These are phyloP conservation scores for Houttuynia cordata DNA, from an alignment of 164 flowering plant species.

Conservation along the genomic window DNA sequence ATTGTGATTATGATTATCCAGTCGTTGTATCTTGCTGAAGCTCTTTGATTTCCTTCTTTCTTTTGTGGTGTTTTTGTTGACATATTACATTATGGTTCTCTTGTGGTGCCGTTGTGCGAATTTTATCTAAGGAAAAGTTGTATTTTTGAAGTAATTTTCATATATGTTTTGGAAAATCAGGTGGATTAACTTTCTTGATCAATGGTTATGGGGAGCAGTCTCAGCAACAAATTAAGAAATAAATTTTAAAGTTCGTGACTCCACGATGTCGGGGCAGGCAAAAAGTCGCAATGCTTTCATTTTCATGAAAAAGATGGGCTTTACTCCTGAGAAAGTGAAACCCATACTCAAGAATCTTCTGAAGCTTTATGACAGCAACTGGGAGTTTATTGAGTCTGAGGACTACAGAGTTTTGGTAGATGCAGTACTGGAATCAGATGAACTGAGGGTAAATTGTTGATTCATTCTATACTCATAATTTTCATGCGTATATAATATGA, in stretches of 20 bases:
- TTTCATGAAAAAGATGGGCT: constrained; percentile 44
- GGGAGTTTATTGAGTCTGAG: constrained; percentile 71
- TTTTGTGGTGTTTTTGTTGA: too few species aligned
- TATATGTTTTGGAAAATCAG: too few species aligned
- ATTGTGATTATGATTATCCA: too few species aligned
- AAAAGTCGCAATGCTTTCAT: constrained; percentile 29
- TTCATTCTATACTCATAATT: neutral
- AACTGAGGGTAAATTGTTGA: constrained; percentile 1
- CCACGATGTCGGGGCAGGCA: constrained; percentile 6
- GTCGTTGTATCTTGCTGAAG: too few species aligned
- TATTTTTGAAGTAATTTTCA: too few species aligned
- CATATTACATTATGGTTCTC: too few species aligned
- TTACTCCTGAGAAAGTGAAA: constrained; percentile 24
- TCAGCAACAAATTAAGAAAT: too few species aligned
- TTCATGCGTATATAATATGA: neutral
- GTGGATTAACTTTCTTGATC: too few species aligned
- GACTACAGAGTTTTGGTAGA: constrained; percentile 68
- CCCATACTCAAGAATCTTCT: constrained; percentile 35
- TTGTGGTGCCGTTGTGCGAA: too few species aligned
- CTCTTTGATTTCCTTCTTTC: too few species aligned
- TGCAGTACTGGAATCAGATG: constrained; percentile 57
- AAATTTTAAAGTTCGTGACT: neutral
- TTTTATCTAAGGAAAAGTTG: too few species aligned
- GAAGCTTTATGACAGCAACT: constrained; percentile 36
- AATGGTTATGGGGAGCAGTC: neutral